These are phyloP conservation scores for Discostella pseudostelligera DNA, from an alignment of 108 stramenopile genomes.

Conservation along the genomic window DNA sequence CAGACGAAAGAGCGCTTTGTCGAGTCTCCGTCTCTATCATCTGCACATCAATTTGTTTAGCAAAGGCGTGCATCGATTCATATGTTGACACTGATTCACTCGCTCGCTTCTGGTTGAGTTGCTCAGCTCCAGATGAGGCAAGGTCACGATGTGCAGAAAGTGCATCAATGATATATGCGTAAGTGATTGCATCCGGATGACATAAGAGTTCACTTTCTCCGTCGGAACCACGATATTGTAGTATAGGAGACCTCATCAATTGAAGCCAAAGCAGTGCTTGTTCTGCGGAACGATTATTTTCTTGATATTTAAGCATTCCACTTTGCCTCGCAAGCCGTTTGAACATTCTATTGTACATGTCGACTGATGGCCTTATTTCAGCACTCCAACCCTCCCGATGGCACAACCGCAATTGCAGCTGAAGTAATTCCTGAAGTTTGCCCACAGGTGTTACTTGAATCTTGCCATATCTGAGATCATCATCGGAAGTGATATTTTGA, in stretches of 20 bases:
- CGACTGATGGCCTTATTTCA: conserved; percentile 24
- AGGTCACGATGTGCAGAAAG: conserved; percentile 19
- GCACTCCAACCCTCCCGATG: conserved; percentile 40
- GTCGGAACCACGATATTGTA: background rate
- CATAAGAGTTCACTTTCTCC: conserved; percentile 14
- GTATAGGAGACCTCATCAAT: conserved; percentile 36
- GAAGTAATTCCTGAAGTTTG: conserved; percentile 40
- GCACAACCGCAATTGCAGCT: conserved; percentile 41
- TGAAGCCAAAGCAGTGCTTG: conserved; percentile 33
- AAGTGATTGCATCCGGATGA: conserved; percentile 26
- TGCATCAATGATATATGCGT: conserved; percentile 34
- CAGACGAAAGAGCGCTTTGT: conserved; percentile 11
- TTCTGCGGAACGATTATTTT: conserved; percentile 22
- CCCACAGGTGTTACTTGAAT: conserved; percentile 19
- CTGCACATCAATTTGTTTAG: conserved; percentile 18
- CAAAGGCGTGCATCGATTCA: conserved; percentile 16
- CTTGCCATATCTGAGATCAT: no score
- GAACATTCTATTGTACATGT: conserved; percentile 37
- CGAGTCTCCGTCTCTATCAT: background rate
- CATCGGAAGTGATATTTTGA: background rate
- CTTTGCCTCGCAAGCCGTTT: conserved; percentile 30
- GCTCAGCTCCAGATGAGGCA: conserved; percentile 6
- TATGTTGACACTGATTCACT: conserved; percentile 2
- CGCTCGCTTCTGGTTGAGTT: conserved; percentile 2
- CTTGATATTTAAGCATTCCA: conserved; percentile 9